A percentile compares a stretch with the other conserved stretches of the same genome.
These are phyloP conservation scores for Amphibolis antarctica DNA, from an alignment of 106 monocot genomes.

Conservation along the genomic window DNA sequence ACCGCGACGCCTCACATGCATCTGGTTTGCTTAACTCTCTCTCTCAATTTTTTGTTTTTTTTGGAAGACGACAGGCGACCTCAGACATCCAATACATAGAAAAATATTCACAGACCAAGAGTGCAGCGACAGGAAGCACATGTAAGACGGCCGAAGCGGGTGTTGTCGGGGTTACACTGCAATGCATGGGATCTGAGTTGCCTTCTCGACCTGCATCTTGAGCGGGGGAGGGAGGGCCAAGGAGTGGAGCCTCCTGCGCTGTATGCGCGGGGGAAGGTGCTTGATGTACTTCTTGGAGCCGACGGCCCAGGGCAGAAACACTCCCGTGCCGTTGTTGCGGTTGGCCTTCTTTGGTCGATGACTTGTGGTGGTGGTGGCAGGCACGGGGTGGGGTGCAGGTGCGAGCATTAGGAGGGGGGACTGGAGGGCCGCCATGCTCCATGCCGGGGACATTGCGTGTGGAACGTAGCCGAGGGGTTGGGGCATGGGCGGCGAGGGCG, in stretches of 20 bases:
- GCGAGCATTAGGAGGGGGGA: neutral
- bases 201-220: constrained; percentile 7
- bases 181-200: constrained; percentile 12
- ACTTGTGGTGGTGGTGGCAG: no score
- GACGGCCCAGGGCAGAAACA: constrained; percentile 35
- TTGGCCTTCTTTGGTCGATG: neutral
- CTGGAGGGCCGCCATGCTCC: neutral
- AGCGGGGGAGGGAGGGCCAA: constrained; percentile 14
- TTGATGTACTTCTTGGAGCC: constrained; percentile 73
- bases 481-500: neutral
- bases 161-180: constrained; percentile 4
- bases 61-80: no score
- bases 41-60: no score
- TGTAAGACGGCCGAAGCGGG: no score
- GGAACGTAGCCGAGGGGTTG: neutral
- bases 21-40: no score
- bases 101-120: neutral
- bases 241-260: constrained; percentile 49
- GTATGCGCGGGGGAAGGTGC: constrained; percentile 85
- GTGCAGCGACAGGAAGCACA: no score
- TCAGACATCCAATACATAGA: neutral
- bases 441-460: neutral
- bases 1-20: neutral
- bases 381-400: neutral
- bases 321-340: neutral